These are phyloP conservation scores for Scheffersomyces coipomensis DNA, from an alignment of 805 yeast genomes.

Conservation along the genomic window DNA sequence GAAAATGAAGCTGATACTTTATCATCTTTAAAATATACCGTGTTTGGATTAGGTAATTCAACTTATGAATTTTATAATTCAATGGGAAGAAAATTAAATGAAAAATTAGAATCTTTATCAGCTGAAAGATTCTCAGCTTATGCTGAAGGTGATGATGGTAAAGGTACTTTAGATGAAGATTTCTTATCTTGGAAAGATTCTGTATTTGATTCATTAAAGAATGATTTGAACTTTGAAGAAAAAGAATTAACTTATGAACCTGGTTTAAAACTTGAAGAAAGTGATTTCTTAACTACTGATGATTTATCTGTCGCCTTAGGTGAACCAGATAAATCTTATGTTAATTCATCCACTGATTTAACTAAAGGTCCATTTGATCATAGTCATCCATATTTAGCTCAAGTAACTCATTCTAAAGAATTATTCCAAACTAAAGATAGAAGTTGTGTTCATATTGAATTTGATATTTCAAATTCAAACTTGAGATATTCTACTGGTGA, in stretches of 20 bases:
- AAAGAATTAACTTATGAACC: conserved; percentile 81
- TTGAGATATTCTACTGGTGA: conserved; percentile 92
- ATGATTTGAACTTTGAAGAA: conserved; percentile 67
- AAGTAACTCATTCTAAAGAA: conserved; percentile 59
- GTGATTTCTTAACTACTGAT: conserved; percentile 20
- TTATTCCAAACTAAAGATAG: conserved; percentile 64
- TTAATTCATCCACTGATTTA: conserved; percentile 26
- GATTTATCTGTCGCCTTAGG: conserved; percentile 55
- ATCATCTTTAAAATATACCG: conserved; percentile 59
- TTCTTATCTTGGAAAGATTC: conserved; percentile 89
- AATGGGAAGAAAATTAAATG: conserved; percentile 63
- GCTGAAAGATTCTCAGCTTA: conserved; percentile 71
- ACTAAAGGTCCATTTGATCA: conserved; percentile 76
- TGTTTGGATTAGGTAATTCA: conserved; percentile 92
- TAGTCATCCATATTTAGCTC: conserved; percentile 79
- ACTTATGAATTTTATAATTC: conserved; percentile 92
- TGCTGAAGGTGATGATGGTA: conserved; percentile 95
- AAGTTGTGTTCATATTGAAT: conserved; percentile 87
- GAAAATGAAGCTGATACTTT: conserved; percentile 57
- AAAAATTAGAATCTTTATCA: conserved; percentile 56
- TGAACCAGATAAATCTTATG: conserved; percentile 66
- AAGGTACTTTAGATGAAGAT: conserved; percentile 93
- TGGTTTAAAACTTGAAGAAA: conserved; percentile 44
- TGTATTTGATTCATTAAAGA: conserved; percentile 63
- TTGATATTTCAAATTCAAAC: conserved; percentile 73